Conservation (phyloP, 805 yeast species). For the Zygotorulaspora chibaensis region DNA sequence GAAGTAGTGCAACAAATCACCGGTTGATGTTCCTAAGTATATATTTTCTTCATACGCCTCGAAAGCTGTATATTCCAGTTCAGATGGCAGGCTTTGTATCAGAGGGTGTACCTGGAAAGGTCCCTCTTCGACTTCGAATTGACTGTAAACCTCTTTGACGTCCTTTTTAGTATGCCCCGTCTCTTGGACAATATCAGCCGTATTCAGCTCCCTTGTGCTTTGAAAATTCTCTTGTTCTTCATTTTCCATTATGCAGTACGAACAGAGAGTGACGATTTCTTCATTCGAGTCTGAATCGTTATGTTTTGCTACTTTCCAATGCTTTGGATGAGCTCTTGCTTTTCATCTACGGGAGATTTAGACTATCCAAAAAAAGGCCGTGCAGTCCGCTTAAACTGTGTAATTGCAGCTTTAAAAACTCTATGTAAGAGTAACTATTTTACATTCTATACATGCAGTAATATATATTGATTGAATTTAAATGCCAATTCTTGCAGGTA, state of each 20-base stretch:
- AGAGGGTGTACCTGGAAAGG: conserved; percentile 22
- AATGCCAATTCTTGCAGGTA: background rate
- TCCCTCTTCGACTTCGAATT: conserved; percentile 12
- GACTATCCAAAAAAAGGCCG: no score
- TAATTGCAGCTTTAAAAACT: no score
- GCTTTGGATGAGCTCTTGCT: no score
- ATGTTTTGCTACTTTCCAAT: background rate
- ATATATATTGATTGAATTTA: background rate
- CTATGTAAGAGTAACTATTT: background rate
- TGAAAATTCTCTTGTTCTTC: background rate
- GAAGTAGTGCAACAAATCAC: conserved; percentile 34
- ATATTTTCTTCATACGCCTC: conserved; percentile 32
- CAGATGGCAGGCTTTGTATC: conserved; percentile 26
- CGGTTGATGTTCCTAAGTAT: conserved; percentile 30
- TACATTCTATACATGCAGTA: background rate
- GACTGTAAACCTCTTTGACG: background rate
- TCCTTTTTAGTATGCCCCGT: background rate
- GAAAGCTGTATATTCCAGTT: conserved; percentile 23
- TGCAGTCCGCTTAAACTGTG: background rate
- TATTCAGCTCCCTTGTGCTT: background rate
- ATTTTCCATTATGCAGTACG: background rate
- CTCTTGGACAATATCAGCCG: background rate
- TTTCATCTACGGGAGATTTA: no score
- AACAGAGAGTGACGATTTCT: background rate
- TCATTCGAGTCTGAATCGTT: background rate